These are phyloP conservation scores for Dioszegia hungarica DNA, from an alignment of 768 basidiomycete genomes.

Conservation along the genomic window DNA sequence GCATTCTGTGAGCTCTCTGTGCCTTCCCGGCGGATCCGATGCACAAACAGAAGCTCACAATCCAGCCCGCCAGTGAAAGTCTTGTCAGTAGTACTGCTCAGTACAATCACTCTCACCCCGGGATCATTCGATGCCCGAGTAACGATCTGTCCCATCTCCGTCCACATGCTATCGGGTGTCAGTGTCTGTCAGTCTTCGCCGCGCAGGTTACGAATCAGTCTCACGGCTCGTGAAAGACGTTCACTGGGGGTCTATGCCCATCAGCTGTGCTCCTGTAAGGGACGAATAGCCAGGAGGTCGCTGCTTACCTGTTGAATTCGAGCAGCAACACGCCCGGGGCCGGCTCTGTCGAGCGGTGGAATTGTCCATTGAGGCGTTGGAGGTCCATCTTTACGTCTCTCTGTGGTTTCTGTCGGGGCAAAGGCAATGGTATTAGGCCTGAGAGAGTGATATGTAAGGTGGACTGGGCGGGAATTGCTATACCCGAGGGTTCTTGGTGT, in stretches of 20 bases:
- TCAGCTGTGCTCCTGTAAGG: conserved; percentile 4
- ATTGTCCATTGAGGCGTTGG: conserved; percentile 12
- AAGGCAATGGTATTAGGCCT: not conserved
- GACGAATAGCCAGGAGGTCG: not conserved
- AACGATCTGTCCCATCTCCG: conserved; percentile 62
- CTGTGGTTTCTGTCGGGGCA: too few species aligned
- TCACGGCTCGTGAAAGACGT: conserved; percentile 44
- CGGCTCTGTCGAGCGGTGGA: conserved; percentile 19
- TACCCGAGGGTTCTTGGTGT: too few species aligned
- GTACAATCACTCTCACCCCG: conserved; percentile 66
- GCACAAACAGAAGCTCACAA: conserved; percentile 54
- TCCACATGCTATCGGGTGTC: conserved; percentile 60
- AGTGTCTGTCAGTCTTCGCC: not conserved
- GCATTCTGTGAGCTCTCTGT: not conserved
- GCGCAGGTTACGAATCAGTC: too few species aligned
- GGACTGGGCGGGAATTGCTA: not conserved
- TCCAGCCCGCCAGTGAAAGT: conserved; percentile 81
- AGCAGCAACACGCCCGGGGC: conserved; percentile 26
- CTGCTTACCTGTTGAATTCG: conserved; percentile 38
- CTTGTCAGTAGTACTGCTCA: conserved; percentile 67
- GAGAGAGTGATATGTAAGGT: not conserved
- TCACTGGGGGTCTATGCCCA: conserved; percentile 40
- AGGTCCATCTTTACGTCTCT: conserved; percentile 11
- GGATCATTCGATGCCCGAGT: conserved; percentile 55
- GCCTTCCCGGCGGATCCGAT: too few species aligned